These are phyloP conservation scores for Coprinopsis cinerea DNA, from an alignment of 768 basidiomycete genomes.

Conservation along the genomic window DNA sequence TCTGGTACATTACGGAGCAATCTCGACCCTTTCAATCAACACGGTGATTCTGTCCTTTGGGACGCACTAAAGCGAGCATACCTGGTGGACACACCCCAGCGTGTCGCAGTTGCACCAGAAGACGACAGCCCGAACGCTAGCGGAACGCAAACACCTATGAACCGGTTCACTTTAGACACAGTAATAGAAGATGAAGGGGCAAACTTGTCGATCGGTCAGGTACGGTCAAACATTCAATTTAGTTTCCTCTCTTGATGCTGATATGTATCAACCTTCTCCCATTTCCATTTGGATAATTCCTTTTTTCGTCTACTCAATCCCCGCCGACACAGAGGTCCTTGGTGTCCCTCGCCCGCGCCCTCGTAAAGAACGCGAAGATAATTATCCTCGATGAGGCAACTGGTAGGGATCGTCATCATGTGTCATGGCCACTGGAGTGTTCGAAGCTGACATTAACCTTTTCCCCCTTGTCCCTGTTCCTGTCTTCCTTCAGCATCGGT, in stretches of 20 bases:
- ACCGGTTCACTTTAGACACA: conserved; percentile 78
- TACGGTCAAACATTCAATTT: conserved; percentile 13
- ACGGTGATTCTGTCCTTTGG: conserved; percentile 79
- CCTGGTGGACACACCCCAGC: conserved; percentile 54
- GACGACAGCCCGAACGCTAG: conserved; percentile 33
- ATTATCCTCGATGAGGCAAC: conserved; percentile 91
- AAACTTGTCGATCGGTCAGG: conserved; percentile 75
- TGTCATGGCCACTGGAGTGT: not conserved
- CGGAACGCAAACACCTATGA: conserved; percentile 40
- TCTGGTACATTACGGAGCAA: conserved; percentile 82
- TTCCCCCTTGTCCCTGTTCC: not conserved
- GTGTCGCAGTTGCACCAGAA: conserved; percentile 21
- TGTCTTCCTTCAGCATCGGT: conserved; percentile 53
- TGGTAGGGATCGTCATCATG: conserved; percentile 28
- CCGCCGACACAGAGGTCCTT: conserved; percentile 53
- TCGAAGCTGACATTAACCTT: not conserved
- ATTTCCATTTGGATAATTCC: conserved; percentile 1
- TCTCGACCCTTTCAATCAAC: conserved; percentile 81
- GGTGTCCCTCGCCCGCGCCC: conserved; percentile 81
- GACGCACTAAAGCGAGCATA: conserved; percentile 84
- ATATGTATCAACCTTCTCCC: not conserved
- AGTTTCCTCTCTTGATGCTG: not conserved
- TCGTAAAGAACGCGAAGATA: conserved; percentile 81
- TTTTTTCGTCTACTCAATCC: not conserved
- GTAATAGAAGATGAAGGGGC: conserved; percentile 81